Conservation (phyloP, 768 basidiomycete genomes). For the Suillus luteus region DNA sequence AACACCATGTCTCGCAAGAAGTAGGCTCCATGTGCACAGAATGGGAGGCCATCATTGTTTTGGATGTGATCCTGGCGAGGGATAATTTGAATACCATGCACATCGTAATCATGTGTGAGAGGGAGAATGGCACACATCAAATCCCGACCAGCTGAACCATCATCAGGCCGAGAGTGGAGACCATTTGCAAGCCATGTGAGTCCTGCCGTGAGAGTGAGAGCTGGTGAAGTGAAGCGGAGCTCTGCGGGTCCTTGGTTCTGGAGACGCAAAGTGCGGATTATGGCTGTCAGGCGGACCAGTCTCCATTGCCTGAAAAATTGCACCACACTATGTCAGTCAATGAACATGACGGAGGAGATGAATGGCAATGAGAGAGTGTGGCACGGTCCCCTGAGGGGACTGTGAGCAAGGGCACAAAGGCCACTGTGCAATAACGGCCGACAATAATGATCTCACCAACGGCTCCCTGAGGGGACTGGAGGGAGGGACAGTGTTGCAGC, state of each 20-base stretch:
- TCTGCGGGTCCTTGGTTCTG: constrained; percentile 13
- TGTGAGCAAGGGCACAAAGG: too few species aligned
- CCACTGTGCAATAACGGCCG: too few species aligned
- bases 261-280: background rate
- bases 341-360: too few species aligned
- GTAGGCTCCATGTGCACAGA: background rate
- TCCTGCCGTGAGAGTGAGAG: constrained; percentile 26
- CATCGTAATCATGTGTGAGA: constrained; percentile 20
- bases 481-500: too few species aligned
- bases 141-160: constrained; percentile 20
- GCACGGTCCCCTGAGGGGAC: too few species aligned
- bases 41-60: background rate
- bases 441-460: too few species aligned
- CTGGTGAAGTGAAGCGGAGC: background rate
- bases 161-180: constrained; percentile 31
- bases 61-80: background rate
- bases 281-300: background rate
- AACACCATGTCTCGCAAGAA: background rate
- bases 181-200: constrained; percentile 27
- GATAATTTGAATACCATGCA: background rate
- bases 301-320: background rate
- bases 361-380: too few species aligned
- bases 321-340: rapidly evolving
- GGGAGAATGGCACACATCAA: constrained; percentile 27
- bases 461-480: too few species aligned